phyloP scores from a whole-genome alignment of 1,139 yeast genomes.

The Lodderomyces jiufengensis region DNA sequence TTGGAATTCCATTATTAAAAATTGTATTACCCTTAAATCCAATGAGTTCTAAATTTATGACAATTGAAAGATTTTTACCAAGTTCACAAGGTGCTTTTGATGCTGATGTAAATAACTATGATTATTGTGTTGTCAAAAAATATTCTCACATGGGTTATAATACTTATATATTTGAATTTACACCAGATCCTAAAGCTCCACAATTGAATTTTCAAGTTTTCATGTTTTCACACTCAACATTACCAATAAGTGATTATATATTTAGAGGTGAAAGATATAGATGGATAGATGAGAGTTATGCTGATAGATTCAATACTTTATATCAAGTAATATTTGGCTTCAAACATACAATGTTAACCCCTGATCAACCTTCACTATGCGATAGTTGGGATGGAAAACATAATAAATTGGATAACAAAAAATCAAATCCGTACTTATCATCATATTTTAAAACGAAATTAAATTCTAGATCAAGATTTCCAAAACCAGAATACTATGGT shows the following conservation, averaged over 20 bases:
- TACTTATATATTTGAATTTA: slow-evolving; percentile 9
- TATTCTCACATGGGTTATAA: slow-evolving; percentile 8
- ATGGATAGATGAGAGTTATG: slow-evolving; percentile 11
- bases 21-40: slow-evolving; percentile 6
- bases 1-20: slow-evolving; percentile 11
- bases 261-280: slow-evolving; percentile 10
- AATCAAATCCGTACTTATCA: slow-evolving; percentile 9
- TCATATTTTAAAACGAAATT: slow-evolving; percentile 5
- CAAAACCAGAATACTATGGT: slow-evolving; percentile 12
- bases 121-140: slow-evolving; percentile 9
- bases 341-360: slow-evolving; percentile 6
- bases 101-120: slow-evolving; percentile 8
- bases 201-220: slow-evolving; percentile 7
- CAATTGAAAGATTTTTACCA: slow-evolving; percentile 9
- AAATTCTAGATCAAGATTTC: slow-evolving; percentile 5
- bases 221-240: slow-evolving; percentile 10
- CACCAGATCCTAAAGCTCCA: slow-evolving; percentile 9
- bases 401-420: slow-evolving; percentile 7
- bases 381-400: slow-evolving; percentile 13
- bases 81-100: slow-evolving; percentile 10
- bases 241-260: slow-evolving; percentile 13
- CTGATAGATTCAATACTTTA: slow-evolving; percentile 2
- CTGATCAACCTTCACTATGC: slow-evolving; percentile 9
- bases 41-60: slow-evolving; percentile 7
- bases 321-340: slow-evolving; percentile 10